A percentile compares a stretch with the other conserved stretches of the same genome.
phyloP scores from a whole-genome alignment of 495 filamentous ascomycete species.

The Staphylotrichum longicolle region DNA sequence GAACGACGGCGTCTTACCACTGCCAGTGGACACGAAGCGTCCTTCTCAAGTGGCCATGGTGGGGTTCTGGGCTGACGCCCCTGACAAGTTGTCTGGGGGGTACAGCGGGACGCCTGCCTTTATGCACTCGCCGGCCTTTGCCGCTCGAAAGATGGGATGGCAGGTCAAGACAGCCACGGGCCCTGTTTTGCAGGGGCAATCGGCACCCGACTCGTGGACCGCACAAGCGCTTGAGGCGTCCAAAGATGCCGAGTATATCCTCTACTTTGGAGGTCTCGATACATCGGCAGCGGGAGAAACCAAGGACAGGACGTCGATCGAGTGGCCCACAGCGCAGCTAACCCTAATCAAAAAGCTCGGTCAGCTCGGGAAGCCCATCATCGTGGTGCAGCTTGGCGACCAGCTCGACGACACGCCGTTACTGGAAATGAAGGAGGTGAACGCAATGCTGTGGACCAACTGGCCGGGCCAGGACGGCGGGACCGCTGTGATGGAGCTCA shows the following conservation, averaged over 20 bases:
- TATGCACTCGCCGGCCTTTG: constrained; percentile 35
- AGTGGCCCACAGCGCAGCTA: constrained; percentile 47
- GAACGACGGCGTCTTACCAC: constrained; percentile 36
- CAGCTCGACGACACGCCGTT: constrained; percentile 57
- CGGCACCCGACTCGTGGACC: constrained; percentile 59
- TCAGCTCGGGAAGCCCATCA: constrained; percentile 40
- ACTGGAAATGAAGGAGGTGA: constrained; percentile 48
- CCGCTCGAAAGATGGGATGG: constrained; percentile 29
- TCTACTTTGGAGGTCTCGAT: constrained; percentile 49
- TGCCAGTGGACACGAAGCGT: constrained; percentile 11
- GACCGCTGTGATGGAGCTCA: constrained; percentile 49
- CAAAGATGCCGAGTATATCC: constrained; percentile 39
- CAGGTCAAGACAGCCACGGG: constrained; percentile 17
- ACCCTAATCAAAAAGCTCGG: constrained; percentile 39
- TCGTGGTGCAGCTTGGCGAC: constrained; percentile 50
- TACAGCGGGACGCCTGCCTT: constrained; percentile 43
- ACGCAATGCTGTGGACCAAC: constrained; percentile 52
- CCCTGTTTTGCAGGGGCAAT: constrained; percentile 43
- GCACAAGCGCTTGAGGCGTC: constrained; percentile 43
- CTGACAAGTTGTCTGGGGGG: constrained; percentile 36
- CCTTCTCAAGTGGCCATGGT: constrained; percentile 37
- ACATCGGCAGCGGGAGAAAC: constrained; percentile 41
- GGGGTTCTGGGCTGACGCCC: constrained; percentile 42
- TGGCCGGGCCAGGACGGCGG: constrained; percentile 59
- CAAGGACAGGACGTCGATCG: constrained; percentile 42